phyloP scores from a whole-genome alignment of 2,329 filamentous ascomycete species.

The Fusarium mexicanum region DNA sequence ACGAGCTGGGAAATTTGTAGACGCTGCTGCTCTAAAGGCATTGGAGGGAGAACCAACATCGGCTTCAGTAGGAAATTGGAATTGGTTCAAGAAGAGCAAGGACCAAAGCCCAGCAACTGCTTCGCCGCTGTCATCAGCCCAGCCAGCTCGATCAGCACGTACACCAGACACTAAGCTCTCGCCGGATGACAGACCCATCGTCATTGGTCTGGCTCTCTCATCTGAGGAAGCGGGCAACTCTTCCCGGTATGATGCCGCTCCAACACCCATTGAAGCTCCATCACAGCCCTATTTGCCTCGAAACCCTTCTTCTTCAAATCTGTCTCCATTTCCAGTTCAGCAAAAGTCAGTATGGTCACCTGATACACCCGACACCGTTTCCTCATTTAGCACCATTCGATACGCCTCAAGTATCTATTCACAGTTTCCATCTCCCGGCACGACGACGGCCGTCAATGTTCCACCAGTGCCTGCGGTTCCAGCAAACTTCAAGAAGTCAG shows the following conservation, averaged over 20 bases:
- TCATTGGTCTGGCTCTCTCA: slow-evolving; percentile 75
- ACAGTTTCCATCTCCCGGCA: slow-evolving; percentile 55
- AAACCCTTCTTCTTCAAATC: slow-evolving; percentile 16
- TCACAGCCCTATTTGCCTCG: slow-evolving; percentile 5
- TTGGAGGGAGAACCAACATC: slow-evolving; percentile 66
- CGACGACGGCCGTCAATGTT: slow-evolving; percentile 47
- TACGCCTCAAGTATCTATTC: slow-evolving; percentile 71
- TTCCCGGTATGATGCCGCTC: slow-evolving; percentile 56
- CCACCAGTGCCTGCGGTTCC: slow-evolving; percentile 71
- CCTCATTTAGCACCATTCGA: slow-evolving; percentile 54
- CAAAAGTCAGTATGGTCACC: slow-evolving; percentile 68
- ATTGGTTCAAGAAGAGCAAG: slow-evolving; percentile 61
- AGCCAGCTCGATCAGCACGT: slow-evolving; percentile 38
- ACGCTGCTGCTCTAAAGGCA: slow-evolving; percentile 67
- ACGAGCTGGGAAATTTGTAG: slow-evolving; percentile 60
- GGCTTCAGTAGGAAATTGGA: slow-evolving; percentile 65
- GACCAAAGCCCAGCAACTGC: slow-evolving; percentile 42
- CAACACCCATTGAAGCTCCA: slow-evolving; percentile 41
- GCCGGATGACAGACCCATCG: slow-evolving; percentile 75
- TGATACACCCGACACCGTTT: slow-evolving; percentile 64
- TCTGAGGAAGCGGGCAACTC: slow-evolving; percentile 51
- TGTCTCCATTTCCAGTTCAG: slow-evolving; percentile 43
- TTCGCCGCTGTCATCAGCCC: slow-evolving; percentile 39
- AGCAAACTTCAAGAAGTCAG: slow-evolving; percentile 49
- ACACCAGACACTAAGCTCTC: slow-evolving; percentile 62